Percentiles rank a stretch among this genome's conserved stretches.
Conservation (phyloP, 129 eudicot genomes). For the Deinandra increscens region DNA sequence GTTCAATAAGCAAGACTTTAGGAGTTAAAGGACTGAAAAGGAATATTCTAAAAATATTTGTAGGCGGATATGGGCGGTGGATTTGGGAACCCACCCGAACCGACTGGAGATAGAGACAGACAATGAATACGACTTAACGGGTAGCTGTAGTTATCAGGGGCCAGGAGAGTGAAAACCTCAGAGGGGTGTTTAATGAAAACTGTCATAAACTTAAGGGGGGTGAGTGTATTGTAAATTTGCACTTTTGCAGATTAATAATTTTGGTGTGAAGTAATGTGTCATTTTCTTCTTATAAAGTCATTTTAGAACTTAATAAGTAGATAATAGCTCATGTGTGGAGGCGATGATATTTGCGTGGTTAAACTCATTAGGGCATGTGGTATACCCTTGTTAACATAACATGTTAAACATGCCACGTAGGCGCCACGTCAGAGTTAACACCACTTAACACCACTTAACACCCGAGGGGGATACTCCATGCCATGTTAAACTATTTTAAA, state of each 20-base stretch:
- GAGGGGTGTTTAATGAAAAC: background rate
- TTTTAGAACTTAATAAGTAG: too few species aligned
- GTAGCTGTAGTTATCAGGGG: background rate
- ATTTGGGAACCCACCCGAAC: constrained; percentile 2
- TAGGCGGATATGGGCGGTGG: constrained; percentile 18
- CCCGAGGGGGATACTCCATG: too few species aligned
- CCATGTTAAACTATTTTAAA: too few species aligned
- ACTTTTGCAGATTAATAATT: background rate
- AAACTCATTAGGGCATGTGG: too few species aligned
- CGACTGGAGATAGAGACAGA: constrained; percentile 3
- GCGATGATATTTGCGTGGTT: too few species aligned
- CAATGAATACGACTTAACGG: background rate
- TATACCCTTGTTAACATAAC: too few species aligned
- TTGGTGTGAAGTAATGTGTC: too few species aligned
- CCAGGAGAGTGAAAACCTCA: background rate
- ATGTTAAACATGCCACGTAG: too few species aligned
- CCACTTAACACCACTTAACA: too few species aligned
- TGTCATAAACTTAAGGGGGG: background rate
- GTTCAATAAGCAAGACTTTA: background rate
- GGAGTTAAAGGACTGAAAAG: background rate
- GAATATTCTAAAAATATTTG: constrained; percentile 1
- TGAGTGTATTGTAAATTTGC: background rate
- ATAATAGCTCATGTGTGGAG: too few species aligned
- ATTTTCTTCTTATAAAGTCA: too few species aligned
- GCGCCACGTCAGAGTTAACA: too few species aligned